These are phyloP conservation scores for Thalassiosira mediterranea DNA, from an alignment of 352 stramenopile species.

Conservation along the genomic window DNA sequence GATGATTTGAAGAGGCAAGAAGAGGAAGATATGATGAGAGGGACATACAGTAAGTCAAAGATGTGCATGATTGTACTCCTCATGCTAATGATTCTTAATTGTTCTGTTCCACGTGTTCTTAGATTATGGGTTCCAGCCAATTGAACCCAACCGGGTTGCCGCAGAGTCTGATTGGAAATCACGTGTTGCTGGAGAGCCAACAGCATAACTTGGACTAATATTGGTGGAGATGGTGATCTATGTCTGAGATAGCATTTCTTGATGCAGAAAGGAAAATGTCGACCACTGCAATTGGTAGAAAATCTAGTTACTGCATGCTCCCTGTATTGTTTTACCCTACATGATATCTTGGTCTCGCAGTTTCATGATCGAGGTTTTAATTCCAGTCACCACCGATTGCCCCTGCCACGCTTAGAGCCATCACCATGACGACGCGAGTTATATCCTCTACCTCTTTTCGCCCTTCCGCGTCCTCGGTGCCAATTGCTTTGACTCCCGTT, in stretches of 20 bases:
- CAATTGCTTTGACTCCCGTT: too few relatives aligned
- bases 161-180: conserved; percentile 43
- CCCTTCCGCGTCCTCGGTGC: background rate
- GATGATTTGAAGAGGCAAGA: conserved; percentile 78
- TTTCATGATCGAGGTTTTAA: background rate
- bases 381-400: background rate
- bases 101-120: too few relatives aligned
- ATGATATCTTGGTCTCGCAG: background rate
- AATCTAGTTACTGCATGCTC: background rate
- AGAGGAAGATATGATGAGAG: conserved; percentile 62
- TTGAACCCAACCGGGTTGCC: conserved; percentile 25
- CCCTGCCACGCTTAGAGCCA: background rate
- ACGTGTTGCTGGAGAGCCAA: conserved; percentile 20
- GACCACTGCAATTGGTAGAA: background rate
- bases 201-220: background rate
- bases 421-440: background rate
- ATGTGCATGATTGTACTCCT: too few relatives aligned
- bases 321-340: background rate
- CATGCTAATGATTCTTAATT: too few relatives aligned
- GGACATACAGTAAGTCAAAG: conserved; percentile 57
- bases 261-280: background rate
- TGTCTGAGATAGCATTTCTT: background rate
- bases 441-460: background rate
- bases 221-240: background rate
- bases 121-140: conserved; percentile 67